Evolutionary conservation across 805 yeast genomes (phyloP).

Genomic region (Dipodascopsis tothii): DNA sequence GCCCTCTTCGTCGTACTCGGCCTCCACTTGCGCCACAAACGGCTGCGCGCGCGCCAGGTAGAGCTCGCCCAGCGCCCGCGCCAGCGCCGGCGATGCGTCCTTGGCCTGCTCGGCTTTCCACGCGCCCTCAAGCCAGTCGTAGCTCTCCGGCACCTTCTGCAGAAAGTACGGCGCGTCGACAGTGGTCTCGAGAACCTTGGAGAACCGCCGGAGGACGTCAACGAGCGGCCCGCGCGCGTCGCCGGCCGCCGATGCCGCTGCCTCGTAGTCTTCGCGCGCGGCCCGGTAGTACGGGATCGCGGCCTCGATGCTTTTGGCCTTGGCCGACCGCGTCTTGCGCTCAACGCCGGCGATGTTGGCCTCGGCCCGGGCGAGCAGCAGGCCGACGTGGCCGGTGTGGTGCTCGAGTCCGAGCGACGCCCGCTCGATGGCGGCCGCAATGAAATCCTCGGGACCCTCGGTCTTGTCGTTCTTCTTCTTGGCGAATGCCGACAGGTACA

Average conservation of each 20-base stretch:
- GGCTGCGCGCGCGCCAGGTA: slow-evolving; percentile 30
- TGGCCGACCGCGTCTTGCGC: slow-evolving; percentile 22
- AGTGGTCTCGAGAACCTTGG: slow-evolving; percentile 14
- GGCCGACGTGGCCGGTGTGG: slow-evolving; percentile 40
- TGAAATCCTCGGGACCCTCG: slow-evolving; percentile 47
- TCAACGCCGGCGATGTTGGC: slow-evolving; percentile 40
- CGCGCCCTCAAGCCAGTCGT: slow-evolving; percentile 11
- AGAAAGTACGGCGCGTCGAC: slow-evolving; percentile 14
- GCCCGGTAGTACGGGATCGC: slow-evolving; percentile 30
- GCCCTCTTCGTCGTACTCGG: slow-evolving; percentile 24
- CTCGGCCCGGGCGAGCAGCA: slow-evolving; percentile 49
- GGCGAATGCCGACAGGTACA: slow-evolving; percentile 30
- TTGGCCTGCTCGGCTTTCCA: background rate
- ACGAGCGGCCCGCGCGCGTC: slow-evolving; percentile 14
- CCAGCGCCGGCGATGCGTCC: background rate
- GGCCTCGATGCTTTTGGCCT: slow-evolving; percentile 35
- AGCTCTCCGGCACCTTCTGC: slow-evolving; percentile 14
- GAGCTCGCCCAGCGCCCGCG: slow-evolving; percentile 29
- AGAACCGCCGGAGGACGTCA: slow-evolving; percentile 5
- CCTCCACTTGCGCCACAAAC: slow-evolving; percentile 28
- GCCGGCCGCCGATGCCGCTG: slow-evolving; percentile 30
- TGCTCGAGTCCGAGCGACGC: slow-evolving; percentile 49
- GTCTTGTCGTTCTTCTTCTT: slow-evolving; percentile 16
- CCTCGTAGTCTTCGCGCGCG: slow-evolving; percentile 18
- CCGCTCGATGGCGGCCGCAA: slow-evolving; percentile 68